A percentile compares a stretch with the other conserved stretches of the same genome.
Conservation (phyloP, 306 rosid genomes). For the Vigna nakashimae region DNA sequence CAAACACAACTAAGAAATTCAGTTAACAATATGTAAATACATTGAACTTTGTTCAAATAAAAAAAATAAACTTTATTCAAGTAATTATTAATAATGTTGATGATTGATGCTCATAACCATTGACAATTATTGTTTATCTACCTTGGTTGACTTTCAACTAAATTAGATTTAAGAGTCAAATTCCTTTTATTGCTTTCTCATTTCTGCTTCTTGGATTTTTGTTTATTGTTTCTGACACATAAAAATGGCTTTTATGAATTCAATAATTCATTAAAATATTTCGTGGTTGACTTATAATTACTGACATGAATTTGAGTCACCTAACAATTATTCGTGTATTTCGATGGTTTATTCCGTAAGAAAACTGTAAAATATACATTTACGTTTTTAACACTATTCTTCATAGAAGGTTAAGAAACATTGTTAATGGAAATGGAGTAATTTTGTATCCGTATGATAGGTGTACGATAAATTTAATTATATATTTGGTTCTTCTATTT, state of each 20-base stretch:
- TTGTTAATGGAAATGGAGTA: too few relatives aligned
- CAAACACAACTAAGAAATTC: slow-evolving; percentile 39
- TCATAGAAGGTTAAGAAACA: too few relatives aligned
- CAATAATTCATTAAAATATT: slow-evolving; percentile 22
- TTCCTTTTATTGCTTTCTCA: slow-evolving; percentile 38
- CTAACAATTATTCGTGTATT: slow-evolving; percentile 2
- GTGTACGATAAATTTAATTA: too few relatives aligned
- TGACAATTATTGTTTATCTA: slow-evolving; percentile 40
- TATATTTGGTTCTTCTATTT: too few relatives aligned
- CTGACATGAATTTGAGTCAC: not conserved
- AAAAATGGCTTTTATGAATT: not conserved
- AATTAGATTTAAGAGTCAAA: slow-evolving; percentile 18
- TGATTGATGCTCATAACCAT: slow-evolving; percentile 33
- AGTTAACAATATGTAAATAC: slow-evolving; percentile 28
- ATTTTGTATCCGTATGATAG: too few relatives aligned
- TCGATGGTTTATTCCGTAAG: not conserved
- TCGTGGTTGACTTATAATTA: not conserved
- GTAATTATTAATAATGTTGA: slow-evolving; percentile 7
- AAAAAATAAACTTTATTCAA: not conserved
- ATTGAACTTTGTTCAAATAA: slow-evolving; percentile 39
- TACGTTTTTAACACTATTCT: too few relatives aligned
- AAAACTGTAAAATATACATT: not conserved
- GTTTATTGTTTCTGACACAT: not conserved
- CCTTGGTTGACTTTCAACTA: slow-evolving; percentile 41
- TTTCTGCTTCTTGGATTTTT: not conserved